A percentile compares a stretch with the other conserved stretches of the same genome.
These are phyloP conservation scores for Candida koratica DNA, from an alignment of 805 yeast species.

Conservation along the genomic window DNA sequence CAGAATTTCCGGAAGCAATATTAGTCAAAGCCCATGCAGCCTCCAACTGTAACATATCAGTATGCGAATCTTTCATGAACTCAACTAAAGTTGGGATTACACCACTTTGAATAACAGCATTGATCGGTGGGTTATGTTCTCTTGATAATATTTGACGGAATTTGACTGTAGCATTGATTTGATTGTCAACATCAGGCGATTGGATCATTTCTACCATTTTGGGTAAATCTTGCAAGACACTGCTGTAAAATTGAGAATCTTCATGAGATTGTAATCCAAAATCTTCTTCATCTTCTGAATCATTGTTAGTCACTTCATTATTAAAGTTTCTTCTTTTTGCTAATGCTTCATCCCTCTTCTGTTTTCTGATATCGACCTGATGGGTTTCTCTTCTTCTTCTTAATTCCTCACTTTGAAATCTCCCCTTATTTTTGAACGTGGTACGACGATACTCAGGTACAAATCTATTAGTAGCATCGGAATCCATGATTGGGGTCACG, in stretches of 20 bases:
- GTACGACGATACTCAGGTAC: constrained; percentile 98
- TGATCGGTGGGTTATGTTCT: constrained; percentile 95
- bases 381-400: constrained; percentile 97
- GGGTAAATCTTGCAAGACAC: constrained; percentile 64
- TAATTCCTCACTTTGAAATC: constrained; percentile 91
- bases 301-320: constrained; percentile 33
- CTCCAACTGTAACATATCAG: constrained; percentile 88
- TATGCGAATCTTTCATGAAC: constrained; percentile 70
- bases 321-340: constrained; percentile 86
- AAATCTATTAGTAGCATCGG: constrained; percentile 74
- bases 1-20: constrained; percentile 90
- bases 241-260: constrained; percentile 38
- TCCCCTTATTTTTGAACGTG: constrained; percentile 88
- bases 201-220: constrained; percentile 77
- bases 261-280: constrained; percentile 37
- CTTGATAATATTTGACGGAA: constrained; percentile 91
- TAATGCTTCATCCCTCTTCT: constrained; percentile 90
- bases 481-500: constrained; percentile 48
- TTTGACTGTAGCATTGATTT: constrained; percentile 83
- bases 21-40: constrained; percentile 99
- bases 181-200: constrained; percentile 71
- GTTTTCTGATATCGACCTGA: constrained; percentile 94
- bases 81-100: constrained; percentile 88
- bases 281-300: constrained; percentile 42
- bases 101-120: constrained; percentile 86